Base-by-base conservation (phyloP, 495 filamentous ascomycete genomes). In the Eremomyces bilateralis region DNA sequence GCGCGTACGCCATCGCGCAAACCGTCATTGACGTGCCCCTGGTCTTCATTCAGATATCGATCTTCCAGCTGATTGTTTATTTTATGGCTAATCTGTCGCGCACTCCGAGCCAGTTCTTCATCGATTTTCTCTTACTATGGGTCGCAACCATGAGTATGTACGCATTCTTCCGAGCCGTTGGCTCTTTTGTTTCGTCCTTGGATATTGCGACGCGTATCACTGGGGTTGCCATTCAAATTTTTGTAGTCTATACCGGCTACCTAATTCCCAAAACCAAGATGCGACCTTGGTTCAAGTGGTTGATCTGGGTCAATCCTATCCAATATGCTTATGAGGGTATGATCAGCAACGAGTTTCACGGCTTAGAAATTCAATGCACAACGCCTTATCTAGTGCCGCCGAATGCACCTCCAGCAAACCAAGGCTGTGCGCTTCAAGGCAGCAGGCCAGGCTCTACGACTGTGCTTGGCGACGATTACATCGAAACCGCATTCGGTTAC, bases 211-310 rank as follows among this genome's bases (percentile, higher is more conserved):
- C 71, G 20, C 56, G 65, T 18, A 50, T 76, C 20, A 73, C 74
- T 11, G 70, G 72, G 35, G 68, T 78, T 19, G 46, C 64, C 1
- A 68, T 80, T 8, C 58, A 67, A 37, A 65, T 63, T 1, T 50
- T 83, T 8, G 52, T 88, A 33, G 73, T 90, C 3, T 93, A 85
- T 48, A 83, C 76, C 10, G 80, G 80, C 19, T 93, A 75, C 49
- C 53, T 80, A 5, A 76, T 90, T 25, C 76, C 78, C 2, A 68
- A 66, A 0, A 59, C 53, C 28, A 64, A 73, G 36, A 84, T 88
- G 80, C 68, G 70, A 35, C 69, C 75, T 0, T 90, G 77, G 77
- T 72, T 84, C 33, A 63, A 66, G 33, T 91, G 81, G 81, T 54
- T 85, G 1, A 64, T 63, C 12, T 75, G 67, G 57, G 62, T 88